These are phyloP conservation scores for Cucurbita ficifolia DNA, from an alignment of 306 rosid genomes.

Conservation along the genomic window DNA sequence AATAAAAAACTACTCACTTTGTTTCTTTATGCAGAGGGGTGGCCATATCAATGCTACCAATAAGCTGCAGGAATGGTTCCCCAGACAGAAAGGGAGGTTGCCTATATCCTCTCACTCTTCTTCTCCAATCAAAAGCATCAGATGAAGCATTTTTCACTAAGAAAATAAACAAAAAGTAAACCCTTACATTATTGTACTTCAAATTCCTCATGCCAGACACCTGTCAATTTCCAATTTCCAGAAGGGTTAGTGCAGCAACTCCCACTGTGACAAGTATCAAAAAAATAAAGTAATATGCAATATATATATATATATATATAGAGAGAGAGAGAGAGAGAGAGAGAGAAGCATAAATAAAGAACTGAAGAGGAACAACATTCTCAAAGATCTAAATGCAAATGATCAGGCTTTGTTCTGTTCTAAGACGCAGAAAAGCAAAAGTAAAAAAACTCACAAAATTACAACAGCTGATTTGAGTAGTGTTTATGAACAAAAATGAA, in stretches of 20 bases:
- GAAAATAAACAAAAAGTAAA: neutral
- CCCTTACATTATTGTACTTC: neutral
- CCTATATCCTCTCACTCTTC: neutral
- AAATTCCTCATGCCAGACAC: conserved; percentile 8
- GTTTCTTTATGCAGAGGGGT: neutral
- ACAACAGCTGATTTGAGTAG: neutral
- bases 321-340: no score
- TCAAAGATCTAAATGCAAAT: neutral
- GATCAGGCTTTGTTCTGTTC: neutral
- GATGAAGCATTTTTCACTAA: neutral
- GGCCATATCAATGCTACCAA: neutral
- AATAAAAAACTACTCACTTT: neutral
- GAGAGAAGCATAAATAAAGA: no score
- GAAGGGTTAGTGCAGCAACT: neutral
- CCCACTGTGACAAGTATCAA: neutral
- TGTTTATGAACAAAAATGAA: neutral
- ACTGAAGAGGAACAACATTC: neutral
- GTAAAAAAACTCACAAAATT: neutral
- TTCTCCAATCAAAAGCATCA: neutral
- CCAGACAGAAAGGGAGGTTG: neutral
- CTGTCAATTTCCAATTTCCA: neutral
- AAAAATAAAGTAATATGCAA: no score
- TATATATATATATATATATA: no score
- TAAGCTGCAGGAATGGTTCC: neutral
- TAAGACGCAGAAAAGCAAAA: no score